Evolutionary conservation across 305 asterid genomes (phyloP), one percentile per base, ranked within the genome.

Genomic region (Fraxinus angustifolia): DNA sequence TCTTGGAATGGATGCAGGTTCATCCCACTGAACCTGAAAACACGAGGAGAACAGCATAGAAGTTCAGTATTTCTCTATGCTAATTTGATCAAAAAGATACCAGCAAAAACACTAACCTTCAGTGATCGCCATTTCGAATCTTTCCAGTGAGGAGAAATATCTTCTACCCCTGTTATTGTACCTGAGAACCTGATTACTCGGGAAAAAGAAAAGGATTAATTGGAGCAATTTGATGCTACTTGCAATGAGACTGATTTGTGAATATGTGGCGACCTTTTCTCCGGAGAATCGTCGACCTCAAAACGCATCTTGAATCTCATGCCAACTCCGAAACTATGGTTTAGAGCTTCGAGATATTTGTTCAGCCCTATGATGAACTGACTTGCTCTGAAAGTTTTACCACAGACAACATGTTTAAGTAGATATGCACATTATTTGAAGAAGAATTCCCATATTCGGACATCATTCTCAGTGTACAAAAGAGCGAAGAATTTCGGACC

Each of bases 1-100:
- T 78, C 98, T 87, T 3, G 88, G 35, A 82, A 96, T 84, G 48
- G 93, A 86, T 16, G 97, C 94, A 42, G 92, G 94, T 82, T 94
- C 99, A 36, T 96, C 99, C 99, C 99, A 96, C 78, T 91, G 99
- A 84, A 96, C 97, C 98, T 96, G 92, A 76, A 80, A 78, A 73
- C 16, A 35, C 67, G 26, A 78, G 58, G 58, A 78, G 48, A 73
- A 38, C 70, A 8, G 38, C 11, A 34, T 30, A 4, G 8, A 28
- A 12, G 5, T 73, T 79, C 40, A 78, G 45, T 53, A 42, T 42
- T 23, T 56, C 21, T 53, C 34, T 34, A 56, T 40, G 42, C 48
- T 11, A 33, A 26, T 17, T 6, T 53, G 45, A 26, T 16, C 56
- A 73, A 40, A 34, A 79, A 4, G 40, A 70, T 0, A 73, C 17